These are phyloP conservation scores for Picocystis sp. DNA, from an alignment of 163 green algal species.

Conservation along the genomic window DNA sequence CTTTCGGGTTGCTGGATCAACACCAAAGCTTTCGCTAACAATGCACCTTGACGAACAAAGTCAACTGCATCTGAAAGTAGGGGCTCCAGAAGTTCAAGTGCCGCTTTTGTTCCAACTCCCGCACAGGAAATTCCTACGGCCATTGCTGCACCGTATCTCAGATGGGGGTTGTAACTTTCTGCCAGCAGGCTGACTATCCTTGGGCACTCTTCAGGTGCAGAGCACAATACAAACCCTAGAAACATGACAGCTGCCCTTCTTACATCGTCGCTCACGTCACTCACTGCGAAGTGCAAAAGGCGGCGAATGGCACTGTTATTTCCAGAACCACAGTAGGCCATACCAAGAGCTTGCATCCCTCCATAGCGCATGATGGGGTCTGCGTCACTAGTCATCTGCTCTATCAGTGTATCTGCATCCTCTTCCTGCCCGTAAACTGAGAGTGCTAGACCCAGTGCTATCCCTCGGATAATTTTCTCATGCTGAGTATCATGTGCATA, in stretches of 20 bases:
- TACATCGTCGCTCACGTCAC: constrained; percentile 92
- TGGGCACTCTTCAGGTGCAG: constrained; percentile 69
- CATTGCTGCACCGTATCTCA: constrained; percentile 95
- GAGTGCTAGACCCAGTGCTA: constrained; percentile 42
- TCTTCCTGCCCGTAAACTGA: constrained; percentile 77
- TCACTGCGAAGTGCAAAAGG: constrained; percentile 93
- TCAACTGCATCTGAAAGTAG: constrained; percentile 72
- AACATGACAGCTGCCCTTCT: constrained; percentile 72
- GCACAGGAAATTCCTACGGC: constrained; percentile 85
- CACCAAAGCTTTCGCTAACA: constrained; percentile 83
- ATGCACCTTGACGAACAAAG: constrained; percentile 84
- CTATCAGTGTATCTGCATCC: constrained; percentile 61
- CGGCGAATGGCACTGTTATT: constrained; percentile 88
- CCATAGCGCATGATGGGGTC: constrained; percentile 93
- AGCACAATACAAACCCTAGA: constrained; percentile 88
- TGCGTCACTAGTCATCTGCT: constrained; percentile 69
- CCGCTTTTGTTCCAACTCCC: constrained; percentile 64
- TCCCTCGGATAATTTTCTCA: constrained; percentile 93
- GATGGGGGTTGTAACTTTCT: constrained; percentile 94
- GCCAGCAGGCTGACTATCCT: constrained; percentile 79
- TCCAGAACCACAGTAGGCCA: constrained; percentile 86
- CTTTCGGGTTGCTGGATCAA: constrained; percentile 76
- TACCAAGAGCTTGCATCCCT: constrained; percentile 77
- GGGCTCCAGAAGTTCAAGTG: constrained; percentile 68
- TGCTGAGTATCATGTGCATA: constrained; percentile 97